Evolutionary conservation across 805 yeast genomes (phyloP), one percentile per base, ranked within the genome.

Genomic region (Saturnispora diversa): DNA sequence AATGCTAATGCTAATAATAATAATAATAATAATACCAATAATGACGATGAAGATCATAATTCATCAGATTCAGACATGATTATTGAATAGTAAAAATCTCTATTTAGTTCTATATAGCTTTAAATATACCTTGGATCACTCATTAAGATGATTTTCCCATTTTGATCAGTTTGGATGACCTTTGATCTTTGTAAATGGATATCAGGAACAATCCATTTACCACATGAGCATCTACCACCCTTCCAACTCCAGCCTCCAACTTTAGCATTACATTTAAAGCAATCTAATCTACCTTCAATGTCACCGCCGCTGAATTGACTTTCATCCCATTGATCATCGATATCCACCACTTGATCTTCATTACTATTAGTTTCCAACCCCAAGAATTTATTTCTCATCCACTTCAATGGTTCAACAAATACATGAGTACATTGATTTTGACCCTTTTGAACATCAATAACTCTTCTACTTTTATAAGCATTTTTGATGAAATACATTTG

Each of bases 221-320:
- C 97, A 60, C 98, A 92, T 43, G 92, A 77, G 59, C 98, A 92
- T 51, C 94, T 66, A 2, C 90, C 77, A 0, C 98, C 98, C 53
- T 80, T 84, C 98, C 98, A 92, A 46, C 80, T 76, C 58, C 87
- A 92, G 0, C 85, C 87, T 11, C 98, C 98, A 2, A 92, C 75
- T 62, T 90, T 92, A 12, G 83, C 68, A 5, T 66, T 65, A 64
- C 98, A 92, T 53, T 80, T 81, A 2, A 92, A 92, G 59, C 98
- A 92, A 9, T 63, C 58, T 32, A 92, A 76, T 53, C 82, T 84
- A 2, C 98, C 98, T 58, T 90, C 97, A 7, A 92, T 52, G 38
- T 77, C 82, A 26, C 84, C 84, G 49, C 72, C 70, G 35, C 71
- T 77, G 29, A 90, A 29, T 22, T 37, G 34, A 29, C 29, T 28